Percentiles rank a stretch among this genome's conserved stretches.
Conservation (phyloP, 1,284 basidiomycete genomes). For the Pseudozyma sp. region DNA sequence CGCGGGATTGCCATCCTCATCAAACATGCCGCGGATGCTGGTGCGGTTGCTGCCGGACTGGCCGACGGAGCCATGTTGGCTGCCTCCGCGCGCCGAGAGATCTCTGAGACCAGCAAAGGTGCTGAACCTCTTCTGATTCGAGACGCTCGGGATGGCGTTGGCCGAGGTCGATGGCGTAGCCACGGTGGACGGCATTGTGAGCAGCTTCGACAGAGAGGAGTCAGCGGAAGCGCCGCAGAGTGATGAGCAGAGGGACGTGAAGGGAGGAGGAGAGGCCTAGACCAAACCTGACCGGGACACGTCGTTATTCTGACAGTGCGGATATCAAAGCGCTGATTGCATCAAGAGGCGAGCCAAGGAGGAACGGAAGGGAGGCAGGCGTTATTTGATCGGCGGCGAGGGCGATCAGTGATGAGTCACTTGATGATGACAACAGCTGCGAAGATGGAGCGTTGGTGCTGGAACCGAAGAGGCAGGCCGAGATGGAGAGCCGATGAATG, state of each 20-base stretch:
- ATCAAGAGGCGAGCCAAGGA: too few species aligned
- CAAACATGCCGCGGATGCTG: slow-evolving; percentile 55
- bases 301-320: too few species aligned
- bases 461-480: too few species aligned
- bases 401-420: too few species aligned
- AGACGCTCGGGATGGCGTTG: slow-evolving; percentile 12
- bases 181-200: slow-evolving; percentile 34
- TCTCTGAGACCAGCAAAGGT: slow-evolving; percentile 54
- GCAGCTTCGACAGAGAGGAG: neutral
- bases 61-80: slow-evolving; percentile 16
- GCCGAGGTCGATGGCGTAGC: slow-evolving; percentile 11
- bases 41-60: slow-evolving; percentile 22
- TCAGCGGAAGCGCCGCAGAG: slow-evolving; percentile 3
- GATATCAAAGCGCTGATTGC: too few species aligned
- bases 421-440: too few species aligned
- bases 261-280: neutral
- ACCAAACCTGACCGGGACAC: too few species aligned
- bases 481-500: too few species aligned
- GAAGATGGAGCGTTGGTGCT: too few species aligned
- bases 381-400: too few species aligned
- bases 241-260: slow-evolving; percentile 5
- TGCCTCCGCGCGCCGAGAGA: slow-evolving; percentile 24
- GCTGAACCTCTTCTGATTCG: slow-evolving; percentile 50
- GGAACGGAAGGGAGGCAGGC: too few species aligned
- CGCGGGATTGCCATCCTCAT: slow-evolving; percentile 22